A percentile compares a stretch with the other conserved stretches of the same genome.
Evolutionary conservation across 208 protist genomes (phyloP).

Genomic region (Trichomonas vaginalis): DNA sequence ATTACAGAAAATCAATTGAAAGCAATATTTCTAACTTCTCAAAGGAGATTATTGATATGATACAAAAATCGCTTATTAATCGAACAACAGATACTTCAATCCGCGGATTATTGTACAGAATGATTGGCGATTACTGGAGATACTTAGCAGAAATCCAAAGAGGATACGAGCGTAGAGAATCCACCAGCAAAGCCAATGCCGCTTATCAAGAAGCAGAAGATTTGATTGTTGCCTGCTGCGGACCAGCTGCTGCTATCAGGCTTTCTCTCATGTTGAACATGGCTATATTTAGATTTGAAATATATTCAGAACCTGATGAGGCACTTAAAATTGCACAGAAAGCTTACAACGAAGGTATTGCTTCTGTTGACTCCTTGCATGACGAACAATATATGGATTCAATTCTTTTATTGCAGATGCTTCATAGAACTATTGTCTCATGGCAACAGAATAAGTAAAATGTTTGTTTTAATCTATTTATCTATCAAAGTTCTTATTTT

Average conservation of each 20-base stretch:
- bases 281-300: conserved; percentile 42
- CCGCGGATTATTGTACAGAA: conserved; percentile 21
- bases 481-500: too few relatives aligned
- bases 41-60: background rate
- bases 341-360: conserved; percentile 51
- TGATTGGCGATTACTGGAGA: conserved; percentile 34
- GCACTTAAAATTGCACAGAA: conserved; percentile 30
- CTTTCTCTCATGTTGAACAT: conserved; percentile 52
- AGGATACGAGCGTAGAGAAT: background rate
- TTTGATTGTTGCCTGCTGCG: background rate
- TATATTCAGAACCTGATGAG: conserved; percentile 21
- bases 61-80: background rate
- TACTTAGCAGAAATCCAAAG: conserved; percentile 32
- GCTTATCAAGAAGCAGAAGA: conserved; percentile 20
- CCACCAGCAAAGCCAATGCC: background rate
- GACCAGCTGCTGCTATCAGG: background rate
- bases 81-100: background rate
- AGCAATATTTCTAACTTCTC: background rate
- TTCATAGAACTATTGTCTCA: conserved; percentile 25
- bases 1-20: background rate
- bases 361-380: conserved; percentile 47
- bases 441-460: conserved; percentile 8
- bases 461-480: too few relatives aligned
- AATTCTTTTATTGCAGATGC: conserved; percentile 57
- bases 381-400: conserved; percentile 56